These are phyloP conservation scores for Tetrapisispora phaffii DNA, from an alignment of 805 yeast species.

Conservation along the genomic window DNA sequence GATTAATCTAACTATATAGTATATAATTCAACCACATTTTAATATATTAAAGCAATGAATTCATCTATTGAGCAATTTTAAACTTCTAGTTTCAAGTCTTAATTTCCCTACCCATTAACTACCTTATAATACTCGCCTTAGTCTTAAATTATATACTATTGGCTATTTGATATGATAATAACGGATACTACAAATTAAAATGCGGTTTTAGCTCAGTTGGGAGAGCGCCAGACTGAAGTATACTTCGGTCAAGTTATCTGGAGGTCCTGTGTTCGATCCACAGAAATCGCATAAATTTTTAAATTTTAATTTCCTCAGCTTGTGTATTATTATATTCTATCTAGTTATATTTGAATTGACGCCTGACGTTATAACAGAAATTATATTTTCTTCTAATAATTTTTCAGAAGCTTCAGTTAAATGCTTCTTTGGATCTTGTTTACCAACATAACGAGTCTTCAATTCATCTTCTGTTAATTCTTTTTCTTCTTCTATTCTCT, in stretches of 20 bases:
- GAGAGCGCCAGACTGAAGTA: slow-evolving; percentile 38
- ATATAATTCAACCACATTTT: too few species aligned
- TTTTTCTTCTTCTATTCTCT: slow-evolving; percentile 84
- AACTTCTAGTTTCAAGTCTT: too few species aligned
- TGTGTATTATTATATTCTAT: too few species aligned
- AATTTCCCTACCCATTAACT: too few species aligned
- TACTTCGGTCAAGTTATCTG: slow-evolving; percentile 33
- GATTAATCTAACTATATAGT: too few species aligned
- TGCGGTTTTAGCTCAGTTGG: slow-evolving; percentile 38
- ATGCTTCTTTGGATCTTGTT: slow-evolving; percentile 98
- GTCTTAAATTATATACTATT: too few species aligned
- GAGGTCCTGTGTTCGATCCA: slow-evolving; percentile 86
- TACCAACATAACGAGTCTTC: slow-evolving; percentile 93
- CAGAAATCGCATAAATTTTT: slow-evolving; percentile 48
- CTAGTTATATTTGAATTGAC: slow-evolving; percentile 42
- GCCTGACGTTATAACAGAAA: slow-evolving; percentile 76
- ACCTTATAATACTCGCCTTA: too few species aligned
- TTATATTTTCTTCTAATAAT: slow-evolving; percentile 82
- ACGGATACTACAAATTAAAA: too few species aligned
- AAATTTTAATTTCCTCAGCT: not conserved
- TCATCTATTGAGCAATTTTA: too few species aligned
- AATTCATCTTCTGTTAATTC: slow-evolving; percentile 80
- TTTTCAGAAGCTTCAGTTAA: slow-evolving; percentile 78
- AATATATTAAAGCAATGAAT: too few species aligned
- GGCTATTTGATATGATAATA: too few species aligned